phyloP scores from a whole-genome alignment of 352 stramenopile species.

The Sclerospora graminicola region DNA sequence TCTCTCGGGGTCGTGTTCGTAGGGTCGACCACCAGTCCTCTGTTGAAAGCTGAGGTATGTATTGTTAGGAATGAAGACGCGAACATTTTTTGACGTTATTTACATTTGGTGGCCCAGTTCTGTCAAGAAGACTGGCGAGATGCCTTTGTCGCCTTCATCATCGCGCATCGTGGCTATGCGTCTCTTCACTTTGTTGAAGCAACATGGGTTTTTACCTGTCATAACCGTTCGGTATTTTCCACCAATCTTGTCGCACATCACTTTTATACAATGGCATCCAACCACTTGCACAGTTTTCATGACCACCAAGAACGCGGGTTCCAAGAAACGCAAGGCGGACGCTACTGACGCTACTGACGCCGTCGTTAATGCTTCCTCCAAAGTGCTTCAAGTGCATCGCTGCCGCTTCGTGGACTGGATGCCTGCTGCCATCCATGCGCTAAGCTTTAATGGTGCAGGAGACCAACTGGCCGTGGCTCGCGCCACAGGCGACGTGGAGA shows the following conservation, averaged over 20 bases:
- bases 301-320: constrained; percentile 10
- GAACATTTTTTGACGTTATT: too few species aligned
- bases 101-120: too few species aligned
- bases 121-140: too few species aligned
- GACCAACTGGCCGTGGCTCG: constrained; percentile 65
- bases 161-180: too few species aligned
- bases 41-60: too few species aligned
- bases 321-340: constrained; percentile 51
- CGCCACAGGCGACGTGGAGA: constrained; percentile 70
- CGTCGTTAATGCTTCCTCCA: not conserved
- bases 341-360: constrained; percentile 2
- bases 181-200: too few species aligned
- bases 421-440: constrained; percentile 52
- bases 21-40: too few species aligned
- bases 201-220: not conserved
- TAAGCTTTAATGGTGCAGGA: constrained; percentile 45
- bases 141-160: too few species aligned
- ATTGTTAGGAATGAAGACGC: too few species aligned
- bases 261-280: constrained; percentile 1
- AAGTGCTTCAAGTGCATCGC: constrained; percentile 53
- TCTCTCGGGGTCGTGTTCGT: too few species aligned
- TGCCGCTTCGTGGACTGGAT: constrained; percentile 84
- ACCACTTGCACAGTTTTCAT: constrained; percentile 7
- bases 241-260: not conserved
- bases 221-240: not conserved